phyloP scores from a whole-genome alignment of 179 eudicot genomes.

The Amaranthus tricolor region DNA sequence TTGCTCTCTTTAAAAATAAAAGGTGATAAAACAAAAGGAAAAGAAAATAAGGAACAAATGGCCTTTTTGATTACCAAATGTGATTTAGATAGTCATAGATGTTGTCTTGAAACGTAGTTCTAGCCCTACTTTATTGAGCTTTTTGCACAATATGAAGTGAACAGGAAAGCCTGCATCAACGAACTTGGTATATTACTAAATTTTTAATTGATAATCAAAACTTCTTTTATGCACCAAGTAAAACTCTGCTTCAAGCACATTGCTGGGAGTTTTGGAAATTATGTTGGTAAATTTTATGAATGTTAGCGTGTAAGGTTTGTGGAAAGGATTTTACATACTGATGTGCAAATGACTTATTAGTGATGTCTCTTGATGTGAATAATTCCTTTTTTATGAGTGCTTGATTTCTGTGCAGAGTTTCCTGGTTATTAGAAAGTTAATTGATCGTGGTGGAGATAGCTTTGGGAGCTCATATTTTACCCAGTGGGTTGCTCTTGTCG shows the following conservation, averaged over 20 bases:
- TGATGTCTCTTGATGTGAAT: neutral
- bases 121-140: neutral
- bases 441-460: conserved; percentile 53
- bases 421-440: conserved; percentile 51
- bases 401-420: conserved; percentile 60
- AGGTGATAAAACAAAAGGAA: neutral
- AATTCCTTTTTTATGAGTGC: conserved; percentile 5
- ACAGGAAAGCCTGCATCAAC: neutral
- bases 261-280: neutral
- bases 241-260: neutral
- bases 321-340: neutral
- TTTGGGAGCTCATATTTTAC: conserved; percentile 62
- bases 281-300: neutral
- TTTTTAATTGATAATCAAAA: neutral
- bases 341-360: neutral
- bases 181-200: neutral
- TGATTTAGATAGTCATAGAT: neutral
- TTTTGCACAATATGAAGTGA: neutral
- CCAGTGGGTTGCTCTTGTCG: conserved; percentile 82
- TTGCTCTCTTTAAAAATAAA: neutral
- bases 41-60: neutral
- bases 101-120: too few relatives aligned
- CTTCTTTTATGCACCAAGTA: neutral
- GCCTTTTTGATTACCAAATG: neutral
- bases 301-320: neutral